phyloP scores from a whole-genome alignment of 257 asterid species.

The Cynanchum wilfordii region DNA sequence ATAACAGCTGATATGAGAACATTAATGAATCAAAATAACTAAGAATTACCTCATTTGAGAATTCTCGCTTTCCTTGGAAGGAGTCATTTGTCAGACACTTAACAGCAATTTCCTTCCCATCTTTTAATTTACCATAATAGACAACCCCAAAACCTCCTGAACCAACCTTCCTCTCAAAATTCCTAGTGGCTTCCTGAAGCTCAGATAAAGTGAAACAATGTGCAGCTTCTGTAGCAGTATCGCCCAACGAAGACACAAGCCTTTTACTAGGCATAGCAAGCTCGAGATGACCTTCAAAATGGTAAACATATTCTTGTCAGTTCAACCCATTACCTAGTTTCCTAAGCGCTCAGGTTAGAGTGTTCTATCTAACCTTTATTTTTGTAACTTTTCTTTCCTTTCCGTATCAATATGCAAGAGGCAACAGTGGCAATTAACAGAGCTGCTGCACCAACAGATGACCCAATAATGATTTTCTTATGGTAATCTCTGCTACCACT shows the following conservation, averaged over 20 bases:
- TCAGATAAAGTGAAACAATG: conserved; percentile 76
- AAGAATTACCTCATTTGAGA: conserved; percentile 74
- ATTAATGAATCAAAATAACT: conserved; percentile 5
- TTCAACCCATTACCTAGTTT: conserved; percentile 16
- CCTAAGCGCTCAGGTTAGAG: conserved; percentile 7
- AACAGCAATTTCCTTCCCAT: conserved; percentile 94
- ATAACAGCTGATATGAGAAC: background rate
- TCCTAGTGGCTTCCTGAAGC: conserved; percentile 72
- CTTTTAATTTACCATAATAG: conserved; percentile 67
- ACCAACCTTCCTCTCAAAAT: conserved; percentile 75
- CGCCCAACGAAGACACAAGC: conserved; percentile 47
- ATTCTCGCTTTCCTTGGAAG: conserved; percentile 91
- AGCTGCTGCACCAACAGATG: conserved; percentile 69
- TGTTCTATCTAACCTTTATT: conserved; percentile 46
- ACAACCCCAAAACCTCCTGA: conserved; percentile 97
- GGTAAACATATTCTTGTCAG: conserved; percentile 14
- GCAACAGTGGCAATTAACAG: conserved; percentile 61
- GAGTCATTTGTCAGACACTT: conserved; percentile 79
- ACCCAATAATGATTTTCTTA: conserved; percentile 68
- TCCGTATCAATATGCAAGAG: conserved; percentile 54
- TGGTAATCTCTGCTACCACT: conserved; percentile 38
- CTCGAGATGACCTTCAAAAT: conserved; percentile 37
- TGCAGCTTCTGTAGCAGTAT: conserved; percentile 70
- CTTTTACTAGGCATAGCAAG: conserved; percentile 37
- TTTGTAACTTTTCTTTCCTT: conserved; percentile 38